Conservation (phyloP, 768 basidiomycete genomes). For the Dacryopinax primogenitus region DNA sequence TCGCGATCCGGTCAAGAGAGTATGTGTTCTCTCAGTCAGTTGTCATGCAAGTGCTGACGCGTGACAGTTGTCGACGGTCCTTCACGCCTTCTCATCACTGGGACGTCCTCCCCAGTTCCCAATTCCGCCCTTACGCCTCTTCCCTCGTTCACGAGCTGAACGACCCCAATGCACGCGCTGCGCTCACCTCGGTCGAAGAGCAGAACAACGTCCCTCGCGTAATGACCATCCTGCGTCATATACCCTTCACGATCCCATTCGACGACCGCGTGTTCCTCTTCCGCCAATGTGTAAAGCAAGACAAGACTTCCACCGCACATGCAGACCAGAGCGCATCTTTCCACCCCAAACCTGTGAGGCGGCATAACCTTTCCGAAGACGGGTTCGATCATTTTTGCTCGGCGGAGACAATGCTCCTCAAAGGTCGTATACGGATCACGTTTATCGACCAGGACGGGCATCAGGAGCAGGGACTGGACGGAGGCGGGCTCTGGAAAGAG, state of each 20-base stretch:
- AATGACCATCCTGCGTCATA: constrained; percentile 76
- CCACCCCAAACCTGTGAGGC: constrained; percentile 36
- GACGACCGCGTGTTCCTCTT: constrained; percentile 82
- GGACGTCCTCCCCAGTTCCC: constrained; percentile 31
- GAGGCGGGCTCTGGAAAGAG: constrained; percentile 96
- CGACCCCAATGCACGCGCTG: background rate
- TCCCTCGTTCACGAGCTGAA: background rate
- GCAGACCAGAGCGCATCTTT: constrained; percentile 12
- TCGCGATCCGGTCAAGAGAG: constrained; percentile 81
- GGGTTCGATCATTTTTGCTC: constrained; percentile 65
- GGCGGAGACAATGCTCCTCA: constrained; percentile 54
- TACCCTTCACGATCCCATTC: constrained; percentile 92
- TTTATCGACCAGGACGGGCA: constrained; percentile 85
- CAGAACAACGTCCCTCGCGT: constrained; percentile 49
- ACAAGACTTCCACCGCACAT: background rate
- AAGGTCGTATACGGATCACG: constrained; percentile 71
- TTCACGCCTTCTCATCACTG: constrained; percentile 80
- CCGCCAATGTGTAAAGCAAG: constrained; percentile 32
- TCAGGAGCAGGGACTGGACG: constrained; percentile 85
- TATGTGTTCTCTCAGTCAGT: constrained; percentile 30
- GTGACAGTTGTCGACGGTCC: constrained; percentile 57
- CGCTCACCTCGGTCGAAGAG: constrained; percentile 11
- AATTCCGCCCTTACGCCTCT: background rate
- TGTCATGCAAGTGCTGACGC: background rate
- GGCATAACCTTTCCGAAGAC: constrained; percentile 72